Percentiles rank a stretch among this genome's conserved stretches.
These are phyloP conservation scores for Heterobasidion irregulare DNA, from an alignment of 1,284 basidiomycete genomes.

Conservation along the genomic window DNA sequence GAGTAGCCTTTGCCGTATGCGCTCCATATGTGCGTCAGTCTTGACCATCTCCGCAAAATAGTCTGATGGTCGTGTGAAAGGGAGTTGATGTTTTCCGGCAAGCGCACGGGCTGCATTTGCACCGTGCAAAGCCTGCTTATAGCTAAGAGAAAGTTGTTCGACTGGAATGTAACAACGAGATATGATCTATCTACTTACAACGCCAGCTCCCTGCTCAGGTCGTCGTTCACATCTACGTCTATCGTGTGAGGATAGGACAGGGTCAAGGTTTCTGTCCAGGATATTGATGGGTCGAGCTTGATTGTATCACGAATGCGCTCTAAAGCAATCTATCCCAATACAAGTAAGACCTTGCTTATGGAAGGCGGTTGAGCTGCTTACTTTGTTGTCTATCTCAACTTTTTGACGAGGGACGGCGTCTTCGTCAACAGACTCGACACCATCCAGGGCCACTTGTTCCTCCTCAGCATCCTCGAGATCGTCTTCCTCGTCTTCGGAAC, in stretches of 20 bases:
- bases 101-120: constrained; percentile 71
- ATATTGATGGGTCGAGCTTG: constrained; percentile 64
- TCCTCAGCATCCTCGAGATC: constrained; percentile 17
- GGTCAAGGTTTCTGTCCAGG: constrained; percentile 83
- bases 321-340: constrained; percentile 56
- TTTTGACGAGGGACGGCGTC: constrained; percentile 76
- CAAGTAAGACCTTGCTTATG: constrained; percentile 1
- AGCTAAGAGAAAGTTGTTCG: constrained; percentile 40
- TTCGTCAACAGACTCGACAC: constrained; percentile 58
- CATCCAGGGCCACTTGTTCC: constrained; percentile 58
- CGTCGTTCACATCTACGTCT: constrained; percentile 78
- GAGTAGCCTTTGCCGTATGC: constrained; percentile 84
- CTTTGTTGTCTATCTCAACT: constrained; percentile 77
- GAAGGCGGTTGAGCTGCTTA: constrained; percentile 23
- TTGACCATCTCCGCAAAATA: constrained; percentile 99
- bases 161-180: neutral
- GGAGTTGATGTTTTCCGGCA: constrained; percentile 67
- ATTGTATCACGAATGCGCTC: constrained; percentile 76
- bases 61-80: constrained; percentile 90
- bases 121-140: constrained; percentile 89
- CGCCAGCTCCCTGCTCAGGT: constrained; percentile 88
- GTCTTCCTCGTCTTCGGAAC: constrained; percentile 17
- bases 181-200: constrained; percentile 57
- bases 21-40: constrained; percentile 96
- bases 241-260: constrained; percentile 69